Evolutionary conservation across 345 rosid genomes (phyloP).

Genomic region (Salix brachista): DNA sequence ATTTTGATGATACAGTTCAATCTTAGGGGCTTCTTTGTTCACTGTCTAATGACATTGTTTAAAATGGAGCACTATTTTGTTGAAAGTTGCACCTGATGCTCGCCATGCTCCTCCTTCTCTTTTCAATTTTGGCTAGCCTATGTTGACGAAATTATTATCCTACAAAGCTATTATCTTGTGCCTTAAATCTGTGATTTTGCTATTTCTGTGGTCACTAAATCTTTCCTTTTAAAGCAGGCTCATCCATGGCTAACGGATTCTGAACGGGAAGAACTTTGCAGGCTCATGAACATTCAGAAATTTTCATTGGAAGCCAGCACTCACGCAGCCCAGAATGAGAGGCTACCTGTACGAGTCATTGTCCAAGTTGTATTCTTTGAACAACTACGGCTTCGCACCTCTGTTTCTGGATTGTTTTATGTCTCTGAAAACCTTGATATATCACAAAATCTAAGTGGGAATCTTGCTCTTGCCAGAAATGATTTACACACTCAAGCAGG

Average conservation of each 20-base stretch:
- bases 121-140: too few relatives aligned
- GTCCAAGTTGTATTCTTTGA: constrained; percentile 91
- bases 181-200: not conserved
- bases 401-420: constrained; percentile 59
- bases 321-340: constrained; percentile 91
- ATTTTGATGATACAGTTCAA: not conserved
- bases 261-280: constrained; percentile 70
- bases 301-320: constrained; percentile 87
- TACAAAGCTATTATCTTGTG: not conserved
- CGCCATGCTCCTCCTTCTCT: too few relatives aligned
- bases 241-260: constrained; percentile 87
- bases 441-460: constrained; percentile 38
- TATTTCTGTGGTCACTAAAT: not conserved
- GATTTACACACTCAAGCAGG: constrained; percentile 17
- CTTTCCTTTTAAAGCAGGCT: constrained; percentile 43
- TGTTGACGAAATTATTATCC: not conserved
- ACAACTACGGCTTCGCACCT: constrained; percentile 79
- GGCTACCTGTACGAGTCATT: constrained; percentile 77
- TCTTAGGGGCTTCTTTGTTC: not conserved
- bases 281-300: constrained; percentile 83
- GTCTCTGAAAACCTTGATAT: constrained; percentile 57
- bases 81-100: not conserved
- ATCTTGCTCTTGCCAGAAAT: constrained; percentile 39
- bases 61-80: not conserved
- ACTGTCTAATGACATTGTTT: not conserved